These are phyloP conservation scores for Posidonia oceanica DNA, from an alignment of 116 monocot genomes.

Conservation along the genomic window DNA sequence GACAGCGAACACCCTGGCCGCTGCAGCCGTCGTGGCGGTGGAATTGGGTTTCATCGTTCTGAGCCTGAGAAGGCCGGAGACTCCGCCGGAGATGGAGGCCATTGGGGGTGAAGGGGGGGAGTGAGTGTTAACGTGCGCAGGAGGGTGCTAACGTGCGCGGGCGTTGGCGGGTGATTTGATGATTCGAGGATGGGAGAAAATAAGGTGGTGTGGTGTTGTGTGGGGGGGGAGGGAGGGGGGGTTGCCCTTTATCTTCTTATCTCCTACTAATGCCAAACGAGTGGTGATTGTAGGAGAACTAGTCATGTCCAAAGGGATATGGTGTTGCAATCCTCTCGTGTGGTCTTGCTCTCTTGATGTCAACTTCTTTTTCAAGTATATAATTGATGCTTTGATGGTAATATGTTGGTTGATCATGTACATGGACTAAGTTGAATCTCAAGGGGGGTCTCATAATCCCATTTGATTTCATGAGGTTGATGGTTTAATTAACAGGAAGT, in stretches of 20 bases:
- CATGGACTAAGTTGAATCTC: too few relatives aligned
- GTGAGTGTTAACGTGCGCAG: neutral
- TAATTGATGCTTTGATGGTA: too few relatives aligned
- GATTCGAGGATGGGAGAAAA: neutral
- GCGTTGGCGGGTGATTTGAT: neutral
- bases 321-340: too few relatives aligned
- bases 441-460: too few relatives aligned
- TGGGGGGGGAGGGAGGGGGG: neutral
- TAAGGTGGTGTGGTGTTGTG: neutral
- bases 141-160: neutral
- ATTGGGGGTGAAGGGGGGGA: conserved; percentile 8
- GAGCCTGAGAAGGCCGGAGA: conserved; percentile 46
- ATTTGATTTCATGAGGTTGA: too few relatives aligned
- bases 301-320: neutral
- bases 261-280: neutral
- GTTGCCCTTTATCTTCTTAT: neutral
- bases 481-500: too few relatives aligned
- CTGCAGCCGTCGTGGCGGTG: neutral
- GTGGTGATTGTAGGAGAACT: neutral
- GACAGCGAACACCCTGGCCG: conserved; percentile 6
- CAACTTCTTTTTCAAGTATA: too few relatives aligned
- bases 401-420: too few relatives aligned
- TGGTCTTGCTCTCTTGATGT: too few relatives aligned
- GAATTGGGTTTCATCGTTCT: neutral
- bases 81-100: conserved; percentile 37